Conservation (phyloP, 2,329 filamentous ascomycete genomes). For the Tolypocladium cylindrosporum region DNA sequence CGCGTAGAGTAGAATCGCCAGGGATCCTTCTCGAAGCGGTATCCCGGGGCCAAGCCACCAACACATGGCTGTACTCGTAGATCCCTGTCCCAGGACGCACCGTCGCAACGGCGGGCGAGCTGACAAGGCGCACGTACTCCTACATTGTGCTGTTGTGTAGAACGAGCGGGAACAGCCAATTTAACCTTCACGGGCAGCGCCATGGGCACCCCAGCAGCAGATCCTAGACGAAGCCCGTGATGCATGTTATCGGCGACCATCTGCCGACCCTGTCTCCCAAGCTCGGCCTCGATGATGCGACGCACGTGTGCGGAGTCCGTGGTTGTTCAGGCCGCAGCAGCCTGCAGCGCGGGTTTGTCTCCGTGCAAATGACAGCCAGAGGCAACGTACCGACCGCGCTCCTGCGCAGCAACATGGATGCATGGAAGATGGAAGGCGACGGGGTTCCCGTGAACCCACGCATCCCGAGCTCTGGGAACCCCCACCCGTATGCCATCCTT, state of each 20-base stretch:
- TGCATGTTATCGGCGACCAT: neutral
- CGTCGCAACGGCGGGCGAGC: neutral
- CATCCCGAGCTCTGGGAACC: neutral
- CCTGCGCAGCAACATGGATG: neutral
- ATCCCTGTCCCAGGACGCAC: conserved; percentile 1
- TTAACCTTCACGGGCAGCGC: neutral
- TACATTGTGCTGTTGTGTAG: neutral
- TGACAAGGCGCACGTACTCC: neutral
- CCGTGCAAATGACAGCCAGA: neutral
- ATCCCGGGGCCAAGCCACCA: conserved; percentile 6
- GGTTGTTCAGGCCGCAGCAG: neutral
- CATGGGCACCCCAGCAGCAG: neutral
- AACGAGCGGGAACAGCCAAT: neutral
- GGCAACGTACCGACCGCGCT: neutral
- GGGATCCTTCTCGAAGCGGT: conserved; percentile 8
- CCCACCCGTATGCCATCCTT: neutral
- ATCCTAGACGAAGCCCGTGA: neutral
- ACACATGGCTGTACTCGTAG: neutral
- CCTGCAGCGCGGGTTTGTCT: neutral
- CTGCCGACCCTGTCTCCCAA: neutral
- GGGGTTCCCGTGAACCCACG: neutral
- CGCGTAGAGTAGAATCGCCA: neutral
- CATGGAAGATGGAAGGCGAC: neutral
- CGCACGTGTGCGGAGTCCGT: neutral
- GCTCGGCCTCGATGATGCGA: neutral